A percentile compares a stretch with the other conserved stretches of the same genome.
phyloP scores from a whole-genome alignment of 2,329 filamentous ascomycete species.

The Diaporthe helianthi region DNA sequence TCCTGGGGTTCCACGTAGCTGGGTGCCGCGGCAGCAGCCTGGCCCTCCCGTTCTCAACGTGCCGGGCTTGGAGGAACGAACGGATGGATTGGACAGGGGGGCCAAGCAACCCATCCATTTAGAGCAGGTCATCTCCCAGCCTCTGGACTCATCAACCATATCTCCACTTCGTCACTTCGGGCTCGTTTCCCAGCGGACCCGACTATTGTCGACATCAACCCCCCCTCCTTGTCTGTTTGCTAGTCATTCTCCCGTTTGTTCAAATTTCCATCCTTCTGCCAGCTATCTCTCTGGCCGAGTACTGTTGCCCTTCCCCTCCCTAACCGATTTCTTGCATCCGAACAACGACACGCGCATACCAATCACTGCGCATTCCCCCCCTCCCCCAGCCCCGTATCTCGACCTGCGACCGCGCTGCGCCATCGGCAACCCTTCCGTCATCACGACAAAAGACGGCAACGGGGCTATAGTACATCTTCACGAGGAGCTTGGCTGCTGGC shows the following conservation, averaged over 20 bases:
- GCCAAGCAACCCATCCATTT: constrained; percentile 16
- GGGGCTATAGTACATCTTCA: neutral
- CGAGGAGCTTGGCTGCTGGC: neutral
- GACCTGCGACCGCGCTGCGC: neutral
- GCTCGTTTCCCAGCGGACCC: constrained; percentile 8
- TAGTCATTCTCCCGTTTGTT: constrained; percentile 8
- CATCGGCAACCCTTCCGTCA: neutral
- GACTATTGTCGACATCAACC: constrained; percentile 5
- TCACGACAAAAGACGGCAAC: neutral
- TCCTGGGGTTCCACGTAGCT: constrained; percentile 1
- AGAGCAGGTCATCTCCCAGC: constrained; percentile 30
- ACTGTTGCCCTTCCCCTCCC: neutral
- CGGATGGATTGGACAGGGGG: constrained; percentile 9
- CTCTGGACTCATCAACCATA: constrained; percentile 19
- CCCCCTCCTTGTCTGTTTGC: neutral
- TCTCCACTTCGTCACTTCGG: constrained; percentile 20
- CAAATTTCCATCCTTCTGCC: neutral
- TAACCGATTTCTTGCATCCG: neutral
- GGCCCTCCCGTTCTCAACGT: constrained; percentile 11
- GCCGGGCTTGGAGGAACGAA: neutral
- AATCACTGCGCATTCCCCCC: neutral
- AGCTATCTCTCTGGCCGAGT: neutral
- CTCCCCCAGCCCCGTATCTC: neutral
- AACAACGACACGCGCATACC: neutral
- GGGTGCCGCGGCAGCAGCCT: constrained; percentile 1